Conservation (phyloP, 192 early-diverging fungal genomes). For the Entrophospora sp. region DNA sequence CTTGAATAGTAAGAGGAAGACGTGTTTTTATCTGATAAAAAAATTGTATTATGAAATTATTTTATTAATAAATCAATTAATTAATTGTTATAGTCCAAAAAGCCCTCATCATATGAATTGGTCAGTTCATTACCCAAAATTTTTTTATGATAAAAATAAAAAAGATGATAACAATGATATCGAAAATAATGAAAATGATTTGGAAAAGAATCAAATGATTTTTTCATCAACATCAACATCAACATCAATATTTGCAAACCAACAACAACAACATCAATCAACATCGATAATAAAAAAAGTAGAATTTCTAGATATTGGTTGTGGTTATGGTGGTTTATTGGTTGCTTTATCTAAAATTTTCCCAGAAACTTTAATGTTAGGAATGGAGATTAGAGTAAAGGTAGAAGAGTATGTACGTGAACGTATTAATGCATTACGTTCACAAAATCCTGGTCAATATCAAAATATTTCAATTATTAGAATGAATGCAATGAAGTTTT, state of each 20-base stretch:
- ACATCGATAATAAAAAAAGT: slow-evolving; percentile 46
- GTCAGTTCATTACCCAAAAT: slow-evolving; percentile 77
- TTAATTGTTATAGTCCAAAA: slow-evolving; percentile 46
- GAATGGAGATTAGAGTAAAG: slow-evolving; percentile 98
- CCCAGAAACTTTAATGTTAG: slow-evolving; percentile 88
- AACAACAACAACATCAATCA: slow-evolving; percentile 14
- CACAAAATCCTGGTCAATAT: slow-evolving; percentile 67
- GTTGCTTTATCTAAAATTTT: slow-evolving; percentile 83
- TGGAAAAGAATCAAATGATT: too few relatives aligned
- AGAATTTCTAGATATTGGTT: slow-evolving; percentile 97
- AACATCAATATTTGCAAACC: neutral
- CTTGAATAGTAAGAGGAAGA: slow-evolving; percentile 68
- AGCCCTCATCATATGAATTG: slow-evolving; percentile 80
- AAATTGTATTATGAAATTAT: neutral
- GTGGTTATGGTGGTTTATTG: slow-evolving; percentile 93
- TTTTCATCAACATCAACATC: too few relatives aligned
- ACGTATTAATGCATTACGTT: slow-evolving; percentile 78
- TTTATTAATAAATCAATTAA: neutral
- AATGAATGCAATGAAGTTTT: slow-evolving; percentile 98
- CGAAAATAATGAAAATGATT: too few relatives aligned
- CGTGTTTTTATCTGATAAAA: neutral
- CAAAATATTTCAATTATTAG: slow-evolving; percentile 96
- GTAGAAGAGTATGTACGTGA: slow-evolving; percentile 88
- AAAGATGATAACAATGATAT: too few relatives aligned
- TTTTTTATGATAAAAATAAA: slow-evolving; percentile 34